A percentile compares a stretch with the other conserved stretches of the same genome.
Conservation (phyloP, 2,329 filamentous ascomycete species). For the Claviceps paspali region DNA sequence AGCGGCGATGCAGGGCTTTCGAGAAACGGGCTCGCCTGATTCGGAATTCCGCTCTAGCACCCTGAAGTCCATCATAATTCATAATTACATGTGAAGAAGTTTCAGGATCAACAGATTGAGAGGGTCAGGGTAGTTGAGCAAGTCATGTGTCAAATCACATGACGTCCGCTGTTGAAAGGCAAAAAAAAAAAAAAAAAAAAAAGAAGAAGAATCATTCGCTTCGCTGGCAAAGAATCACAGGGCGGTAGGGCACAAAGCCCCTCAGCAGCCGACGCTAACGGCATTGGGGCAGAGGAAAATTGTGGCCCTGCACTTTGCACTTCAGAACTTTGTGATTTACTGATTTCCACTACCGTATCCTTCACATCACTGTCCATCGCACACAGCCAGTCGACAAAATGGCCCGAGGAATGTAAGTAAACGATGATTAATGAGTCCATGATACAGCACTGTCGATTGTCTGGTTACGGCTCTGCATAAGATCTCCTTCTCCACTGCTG, state of each 20-base stretch:
- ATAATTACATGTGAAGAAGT: no score
- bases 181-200: background rate
- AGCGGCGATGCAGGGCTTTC: background rate
- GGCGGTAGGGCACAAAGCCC: slow-evolving; percentile 21
- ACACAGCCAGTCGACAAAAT: slow-evolving; percentile 34
- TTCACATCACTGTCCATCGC: slow-evolving; percentile 21
- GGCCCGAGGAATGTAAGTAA: slow-evolving; percentile 48
- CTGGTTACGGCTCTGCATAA: background rate
- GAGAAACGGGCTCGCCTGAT: no score
- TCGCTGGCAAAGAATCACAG: background rate
- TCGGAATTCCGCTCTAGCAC: no score
- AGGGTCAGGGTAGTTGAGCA: background rate
- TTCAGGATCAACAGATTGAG: no score
- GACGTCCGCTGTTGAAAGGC: background rate
- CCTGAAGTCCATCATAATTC: no score
- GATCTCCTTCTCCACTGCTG: no score
- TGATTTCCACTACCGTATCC: slow-evolving; percentile 10
- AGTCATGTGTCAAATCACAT: slow-evolving; percentile 6
- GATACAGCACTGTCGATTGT: background rate
- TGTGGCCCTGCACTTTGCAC: slow-evolving; percentile 16
- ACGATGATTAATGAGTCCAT: no score
- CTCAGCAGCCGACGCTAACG: slow-evolving; percentile 13
- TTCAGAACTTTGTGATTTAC: slow-evolving; percentile 8
- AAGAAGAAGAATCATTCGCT: background rate
- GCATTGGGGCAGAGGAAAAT: slow-evolving; percentile 13